Evolutionary conservation across 768 basidiomycete species (phyloP), one percentile per base, ranked within the genome.

Genomic region (Suillus ampliporus): DNA sequence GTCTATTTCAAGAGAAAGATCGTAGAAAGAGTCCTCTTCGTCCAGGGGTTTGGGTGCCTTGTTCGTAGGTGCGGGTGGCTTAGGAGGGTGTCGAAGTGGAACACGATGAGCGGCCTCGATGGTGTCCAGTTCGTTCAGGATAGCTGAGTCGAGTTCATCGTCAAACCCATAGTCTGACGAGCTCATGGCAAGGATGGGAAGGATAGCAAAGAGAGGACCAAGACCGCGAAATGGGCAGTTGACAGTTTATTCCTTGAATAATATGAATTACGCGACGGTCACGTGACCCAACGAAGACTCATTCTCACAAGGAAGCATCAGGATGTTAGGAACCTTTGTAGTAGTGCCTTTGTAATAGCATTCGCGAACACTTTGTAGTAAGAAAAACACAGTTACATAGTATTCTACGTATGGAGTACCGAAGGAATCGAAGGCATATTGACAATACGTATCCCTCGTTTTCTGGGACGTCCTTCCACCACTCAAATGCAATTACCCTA

Each of bases 141-240:
- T 82, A 40, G 82, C 84, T 48, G 83, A 83, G 74, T 92, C 84
- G 43, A 89, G 67, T 5, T 89, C 88, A 64, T 86, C 87, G 64
- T 85, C 84, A 71, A 90, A 93, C 70, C 88, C 91, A 46, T 82
- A 88, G 77, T 91, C 91, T 40, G 89, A 91, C 79, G 87, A 90
- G 90, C 93, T 91, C 64, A 68, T 65, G 34, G 48, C 44, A 60
- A 57, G 40, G 14, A 51, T 9, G 14, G 56, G 41, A 58, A 37
- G 48, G 62, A 54, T 19, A 28, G 9, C 17, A 38, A n/a, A 59
- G 19, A 37, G 53, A 57, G 7, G 38, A 43, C 28, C 34, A 41
- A n/a, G 8, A 58, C 21, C 51, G 23, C 37, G 34, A 46, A 47
- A 31, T 35, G 46, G 52, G 47, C 44, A 61, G 38, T 31, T 19